These are phyloP conservation scores for Capsicum pubescens DNA, from an alignment of 257 asterid species.

Conservation along the genomic window DNA sequence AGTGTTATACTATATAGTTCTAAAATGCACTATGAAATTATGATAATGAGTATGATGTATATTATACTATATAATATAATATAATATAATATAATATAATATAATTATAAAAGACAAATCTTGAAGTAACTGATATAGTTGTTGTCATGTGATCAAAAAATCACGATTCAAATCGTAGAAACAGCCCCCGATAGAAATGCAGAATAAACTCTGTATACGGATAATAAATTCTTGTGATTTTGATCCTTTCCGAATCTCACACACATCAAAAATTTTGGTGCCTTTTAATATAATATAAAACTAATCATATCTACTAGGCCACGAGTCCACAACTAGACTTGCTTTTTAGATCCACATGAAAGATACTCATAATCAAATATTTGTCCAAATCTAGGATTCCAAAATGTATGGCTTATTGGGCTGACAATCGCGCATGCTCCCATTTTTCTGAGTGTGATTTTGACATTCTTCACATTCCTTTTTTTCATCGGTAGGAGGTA, in stretches of 20 bases:
- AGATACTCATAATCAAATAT: slow-evolving; percentile 34
- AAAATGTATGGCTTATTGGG: slow-evolving; percentile 34
- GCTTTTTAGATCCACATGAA: slow-evolving; percentile 54
- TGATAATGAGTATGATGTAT: neutral
- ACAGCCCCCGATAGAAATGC: no score
- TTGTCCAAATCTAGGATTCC: slow-evolving; percentile 23
- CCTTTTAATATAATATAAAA: neutral
- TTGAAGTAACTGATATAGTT: no score
- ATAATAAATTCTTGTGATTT: no score
- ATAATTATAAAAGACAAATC: no score
- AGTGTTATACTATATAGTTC: neutral
- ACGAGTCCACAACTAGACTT: slow-evolving; percentile 36
- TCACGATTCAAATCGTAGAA: no score
- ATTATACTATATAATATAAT: neutral
- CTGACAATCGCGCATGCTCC: slow-evolving; percentile 38
- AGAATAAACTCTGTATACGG: no score
- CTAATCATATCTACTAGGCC: slow-evolving; percentile 21
- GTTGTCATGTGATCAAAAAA: no score
- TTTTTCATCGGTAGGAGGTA: neutral
- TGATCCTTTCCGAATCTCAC: no score
- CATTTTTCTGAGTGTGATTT: slow-evolving; percentile 21
- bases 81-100: neutral
- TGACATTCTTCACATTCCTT: neutral
- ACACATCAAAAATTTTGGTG: no score
- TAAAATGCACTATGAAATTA: neutral